phyloP scores from a whole-genome alignment of 345 rosid genomes.

The Eucalyptus curtisii region DNA sequence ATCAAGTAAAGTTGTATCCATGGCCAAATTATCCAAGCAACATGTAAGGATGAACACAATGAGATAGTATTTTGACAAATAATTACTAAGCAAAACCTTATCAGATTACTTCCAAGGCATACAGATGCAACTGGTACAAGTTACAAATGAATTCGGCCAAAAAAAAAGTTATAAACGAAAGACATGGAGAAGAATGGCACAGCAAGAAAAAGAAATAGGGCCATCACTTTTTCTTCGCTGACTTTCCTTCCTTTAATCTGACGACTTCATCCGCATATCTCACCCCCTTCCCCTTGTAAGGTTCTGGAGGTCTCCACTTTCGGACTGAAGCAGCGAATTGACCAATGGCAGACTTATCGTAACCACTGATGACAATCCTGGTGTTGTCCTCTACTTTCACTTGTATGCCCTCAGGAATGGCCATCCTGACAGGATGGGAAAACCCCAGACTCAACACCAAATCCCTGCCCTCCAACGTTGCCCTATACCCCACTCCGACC shows the following conservation, averaged over 20 bases:
- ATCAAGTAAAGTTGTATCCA: background rate
- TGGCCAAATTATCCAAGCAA: background rate
- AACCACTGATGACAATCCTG: slow-evolving; percentile 62
- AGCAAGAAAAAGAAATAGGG: background rate
- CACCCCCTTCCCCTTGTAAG: slow-evolving; percentile 95
- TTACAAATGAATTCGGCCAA: background rate
- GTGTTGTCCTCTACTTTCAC: slow-evolving; percentile 91
- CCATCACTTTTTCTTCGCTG: slow-evolving; percentile 81
- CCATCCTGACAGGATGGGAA: slow-evolving; percentile 89
- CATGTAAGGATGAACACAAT: background rate
- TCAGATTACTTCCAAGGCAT: background rate
- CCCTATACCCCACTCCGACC: slow-evolving; percentile 93
- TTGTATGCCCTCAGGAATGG: slow-evolving; percentile 51
- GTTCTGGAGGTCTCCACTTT: slow-evolving; percentile 97
- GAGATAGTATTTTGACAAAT: background rate
- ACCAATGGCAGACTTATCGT: slow-evolving; percentile 59
- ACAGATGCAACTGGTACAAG: background rate
- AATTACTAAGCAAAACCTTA: background rate
- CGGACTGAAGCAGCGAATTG: slow-evolving; percentile 85
- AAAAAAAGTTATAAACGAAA: background rate
- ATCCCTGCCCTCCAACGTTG: slow-evolving; percentile 63
- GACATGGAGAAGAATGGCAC: background rate
- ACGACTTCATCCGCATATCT: slow-evolving; percentile 75
- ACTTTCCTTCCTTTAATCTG: slow-evolving; percentile 89
- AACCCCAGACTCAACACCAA: slow-evolving; percentile 81